A percentile compares a stretch with the other conserved stretches of the same genome.
Conservation (phyloP, 768 basidiomycete genomes). For the Roridomyces roridus region DNA sequence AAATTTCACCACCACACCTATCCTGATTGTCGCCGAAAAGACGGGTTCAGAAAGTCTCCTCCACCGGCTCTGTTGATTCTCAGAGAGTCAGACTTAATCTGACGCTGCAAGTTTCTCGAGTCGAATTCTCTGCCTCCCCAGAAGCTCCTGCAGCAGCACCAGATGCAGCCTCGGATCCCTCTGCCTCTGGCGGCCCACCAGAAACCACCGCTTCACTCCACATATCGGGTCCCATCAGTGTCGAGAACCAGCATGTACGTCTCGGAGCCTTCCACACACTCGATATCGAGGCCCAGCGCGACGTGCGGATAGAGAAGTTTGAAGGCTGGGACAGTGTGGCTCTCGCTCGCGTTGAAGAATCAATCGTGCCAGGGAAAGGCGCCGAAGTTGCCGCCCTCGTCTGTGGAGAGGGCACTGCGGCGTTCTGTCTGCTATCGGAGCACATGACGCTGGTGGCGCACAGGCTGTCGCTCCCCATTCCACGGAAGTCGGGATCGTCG, state of each 20-base stretch:
- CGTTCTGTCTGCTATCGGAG: constrained; percentile 93
- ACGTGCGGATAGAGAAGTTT: constrained; percentile 86
- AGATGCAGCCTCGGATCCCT: constrained; percentile 42
- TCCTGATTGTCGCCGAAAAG: constrained; percentile 41
- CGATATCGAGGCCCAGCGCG: constrained; percentile 89
- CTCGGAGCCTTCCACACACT: constrained; percentile 95
- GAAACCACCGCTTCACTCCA: constrained; percentile 68
- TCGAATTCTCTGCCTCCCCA: constrained; percentile 82
- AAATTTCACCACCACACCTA: not conserved
- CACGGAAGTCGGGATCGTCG: constrained; percentile 83
- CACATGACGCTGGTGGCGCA: constrained; percentile 96
- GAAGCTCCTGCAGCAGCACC: constrained; percentile 54
- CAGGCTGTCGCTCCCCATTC: constrained; percentile 86
- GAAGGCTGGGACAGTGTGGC: constrained; percentile 95
- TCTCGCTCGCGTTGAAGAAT: constrained; percentile 79
- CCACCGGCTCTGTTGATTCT: constrained; percentile 94
- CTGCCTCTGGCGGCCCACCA: constrained; percentile 37
- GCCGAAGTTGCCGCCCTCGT: constrained; percentile 97
- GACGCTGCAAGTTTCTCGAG: constrained; percentile 78
- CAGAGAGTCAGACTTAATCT: constrained; percentile 86
- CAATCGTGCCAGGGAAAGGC: constrained; percentile 91
- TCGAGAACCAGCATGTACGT: constrained; percentile 89
- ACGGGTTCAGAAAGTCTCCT: constrained; percentile 86
- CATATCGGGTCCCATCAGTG: constrained; percentile 83
- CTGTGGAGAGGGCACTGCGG: constrained; percentile 94